These are phyloP conservation scores for Blastobotrys aristatus DNA, from an alignment of 1,139 yeast genomes.

Conservation along the genomic window DNA sequence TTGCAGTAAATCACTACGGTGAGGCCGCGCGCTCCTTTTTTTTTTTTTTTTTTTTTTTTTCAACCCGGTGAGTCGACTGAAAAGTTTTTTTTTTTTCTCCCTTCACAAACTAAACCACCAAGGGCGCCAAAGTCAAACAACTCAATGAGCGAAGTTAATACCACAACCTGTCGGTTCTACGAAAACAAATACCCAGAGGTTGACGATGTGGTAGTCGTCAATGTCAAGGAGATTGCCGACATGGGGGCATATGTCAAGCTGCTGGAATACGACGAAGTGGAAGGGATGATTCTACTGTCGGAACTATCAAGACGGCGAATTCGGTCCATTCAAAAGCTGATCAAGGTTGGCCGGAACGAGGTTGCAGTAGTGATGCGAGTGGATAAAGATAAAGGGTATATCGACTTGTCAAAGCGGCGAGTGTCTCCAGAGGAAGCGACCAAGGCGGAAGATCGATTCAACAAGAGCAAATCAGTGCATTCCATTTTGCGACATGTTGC, in stretches of 20 bases:
- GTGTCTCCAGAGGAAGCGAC: slow-evolving; percentile 97
- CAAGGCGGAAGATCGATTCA: slow-evolving; percentile 96
- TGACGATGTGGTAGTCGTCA: slow-evolving; percentile 98
- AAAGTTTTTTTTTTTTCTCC: not conserved
- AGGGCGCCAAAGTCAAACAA: too few species aligned
- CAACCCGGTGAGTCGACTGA: not conserved
- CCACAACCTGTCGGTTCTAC: slow-evolving; percentile 91
- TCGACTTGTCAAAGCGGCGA: slow-evolving; percentile 95
- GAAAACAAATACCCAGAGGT: slow-evolving; percentile 99
- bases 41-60: too few species aligned
- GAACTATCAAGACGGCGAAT: slow-evolving; percentile 98
- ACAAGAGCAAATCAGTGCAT: slow-evolving; percentile 95
- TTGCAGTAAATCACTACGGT: too few species aligned
- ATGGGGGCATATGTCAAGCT: slow-evolving; percentile 97
- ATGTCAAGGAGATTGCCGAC: slow-evolving; percentile 96
- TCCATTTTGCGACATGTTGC: slow-evolving; percentile 97
- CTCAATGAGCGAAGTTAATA: slow-evolving; percentile 41
- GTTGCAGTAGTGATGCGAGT: slow-evolving; percentile 99
- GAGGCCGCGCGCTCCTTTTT: too few species aligned
- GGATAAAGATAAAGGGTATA: slow-evolving; percentile 97
- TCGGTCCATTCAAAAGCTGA: slow-evolving; percentile 93
- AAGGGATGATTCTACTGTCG: slow-evolving; percentile 95
- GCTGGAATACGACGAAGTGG: slow-evolving; percentile 94
- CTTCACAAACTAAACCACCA: not conserved
- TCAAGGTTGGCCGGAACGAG: slow-evolving; percentile 97